A percentile compares a stretch with the other conserved stretches of the same genome.
These are phyloP conservation scores for Juglanconis juglandina DNA, from an alignment of 2,329 filamentous ascomycete species.

Conservation along the genomic window DNA sequence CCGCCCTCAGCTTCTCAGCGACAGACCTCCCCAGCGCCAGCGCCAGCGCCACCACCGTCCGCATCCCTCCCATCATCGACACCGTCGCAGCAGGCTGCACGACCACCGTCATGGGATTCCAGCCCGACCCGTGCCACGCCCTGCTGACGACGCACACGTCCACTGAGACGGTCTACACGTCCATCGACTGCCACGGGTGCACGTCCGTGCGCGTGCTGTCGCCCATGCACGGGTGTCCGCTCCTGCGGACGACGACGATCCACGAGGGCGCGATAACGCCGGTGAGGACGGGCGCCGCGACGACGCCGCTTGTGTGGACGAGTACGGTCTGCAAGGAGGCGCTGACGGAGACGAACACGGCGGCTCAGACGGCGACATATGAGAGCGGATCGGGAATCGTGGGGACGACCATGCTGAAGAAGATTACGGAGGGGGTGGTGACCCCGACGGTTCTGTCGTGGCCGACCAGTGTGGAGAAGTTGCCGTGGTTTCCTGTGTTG, in stretches of 20 bases:
- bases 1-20: too few relatives aligned
- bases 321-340: slow-evolving; percentile 26
- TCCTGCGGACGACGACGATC: slow-evolving; percentile 17
- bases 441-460: neutral
- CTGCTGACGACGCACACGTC: slow-evolving; percentile 26
- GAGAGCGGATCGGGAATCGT: neutral
- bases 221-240: slow-evolving; percentile 26
- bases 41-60: neutral
- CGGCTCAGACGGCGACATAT: neutral
- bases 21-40: neutral
- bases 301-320: slow-evolving; percentile 25
- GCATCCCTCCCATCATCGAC: neutral
- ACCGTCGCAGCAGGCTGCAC: slow-evolving; percentile 21
- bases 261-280: slow-evolving; percentile 11
- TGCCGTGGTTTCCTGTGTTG: neutral
- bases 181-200: slow-evolving; percentile 33
- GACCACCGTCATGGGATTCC: slow-evolving; percentile 24
- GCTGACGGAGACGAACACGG: neutral
- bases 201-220: slow-evolving; percentile 21
- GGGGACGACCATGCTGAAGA: neutral
- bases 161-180: slow-evolving; percentile 22
- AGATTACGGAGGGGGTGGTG: neutral
- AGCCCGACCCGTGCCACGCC: slow-evolving; percentile 27
- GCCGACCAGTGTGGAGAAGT: neutral
- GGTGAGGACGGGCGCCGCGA: slow-evolving; percentile 1